phyloP scores from a whole-genome alignment of 305 asterid species.

The Euphrasia arctica region DNA sequence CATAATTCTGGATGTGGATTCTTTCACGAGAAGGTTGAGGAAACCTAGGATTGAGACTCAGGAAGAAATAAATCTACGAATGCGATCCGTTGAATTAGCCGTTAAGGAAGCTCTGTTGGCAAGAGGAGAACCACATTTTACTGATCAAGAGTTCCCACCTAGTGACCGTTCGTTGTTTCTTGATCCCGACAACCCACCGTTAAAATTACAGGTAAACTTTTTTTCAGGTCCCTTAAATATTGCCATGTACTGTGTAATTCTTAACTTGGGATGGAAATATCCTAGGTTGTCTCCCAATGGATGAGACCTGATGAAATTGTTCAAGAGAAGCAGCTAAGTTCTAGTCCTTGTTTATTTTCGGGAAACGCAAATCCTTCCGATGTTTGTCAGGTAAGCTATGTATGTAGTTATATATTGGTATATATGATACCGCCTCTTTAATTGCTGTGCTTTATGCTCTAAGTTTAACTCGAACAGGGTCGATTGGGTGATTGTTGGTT shows the following conservation, averaged over 20 bases:
- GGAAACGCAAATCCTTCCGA: constrained; percentile 96
- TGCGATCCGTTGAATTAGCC: constrained; percentile 97
- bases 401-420: neutral
- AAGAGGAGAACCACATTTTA: constrained; percentile 85
- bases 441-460: constrained; percentile 22
- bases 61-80: constrained; percentile 90
- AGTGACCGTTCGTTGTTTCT: constrained; percentile 83
- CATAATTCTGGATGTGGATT: constrained; percentile 76
- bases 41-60: constrained; percentile 87
- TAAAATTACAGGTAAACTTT: constrained; percentile 70
- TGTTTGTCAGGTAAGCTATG: constrained; percentile 88
- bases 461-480: constrained; percentile 53
- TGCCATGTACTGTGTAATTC: neutral
- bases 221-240: neutral
- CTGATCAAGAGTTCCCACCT: constrained; percentile 99
- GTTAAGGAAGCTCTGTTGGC: constrained; percentile 96
- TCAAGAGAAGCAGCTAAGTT: constrained; percentile 70
- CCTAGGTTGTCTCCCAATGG: constrained; percentile 90
- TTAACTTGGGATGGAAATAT: constrained; percentile 22
- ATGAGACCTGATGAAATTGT: constrained; percentile 93
- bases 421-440: neutral
- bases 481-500: constrained; percentile 99
- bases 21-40: constrained; percentile 90
- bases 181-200: constrained; percentile 83
- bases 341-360: constrained; percentile 76